Conservation (phyloP, 768 basidiomycete genomes). For the Naganishia onofrii region DNA sequence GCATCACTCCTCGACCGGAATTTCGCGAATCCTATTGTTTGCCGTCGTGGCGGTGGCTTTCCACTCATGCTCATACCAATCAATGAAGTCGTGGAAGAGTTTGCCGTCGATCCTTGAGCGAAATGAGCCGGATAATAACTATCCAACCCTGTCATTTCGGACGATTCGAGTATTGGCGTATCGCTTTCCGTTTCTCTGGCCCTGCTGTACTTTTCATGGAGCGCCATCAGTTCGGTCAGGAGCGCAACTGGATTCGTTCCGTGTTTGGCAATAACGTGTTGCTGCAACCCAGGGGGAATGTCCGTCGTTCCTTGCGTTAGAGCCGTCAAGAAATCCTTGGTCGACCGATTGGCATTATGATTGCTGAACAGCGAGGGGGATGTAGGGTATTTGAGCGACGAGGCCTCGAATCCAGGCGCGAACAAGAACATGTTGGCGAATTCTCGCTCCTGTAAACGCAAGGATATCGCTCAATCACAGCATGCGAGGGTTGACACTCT, state of each 20-base stretch:
- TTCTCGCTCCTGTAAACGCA: constrained; percentile 76
- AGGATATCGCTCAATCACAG: neutral
- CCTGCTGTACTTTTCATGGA: constrained; percentile 17
- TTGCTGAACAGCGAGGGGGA: constrained; percentile 53
- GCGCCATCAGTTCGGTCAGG: constrained; percentile 13
- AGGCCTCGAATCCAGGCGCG: constrained; percentile 90
- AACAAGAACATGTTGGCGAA: constrained; percentile 99
- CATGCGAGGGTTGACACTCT: neutral
- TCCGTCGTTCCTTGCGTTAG: constrained; percentile 18
- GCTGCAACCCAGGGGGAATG: constrained; percentile 29
- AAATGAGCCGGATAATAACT: constrained; percentile 20
- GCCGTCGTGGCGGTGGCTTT: constrained; percentile 61
- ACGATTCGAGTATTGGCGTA: constrained; percentile 1
- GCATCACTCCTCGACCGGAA: constrained; percentile 86
- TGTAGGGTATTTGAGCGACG: constrained; percentile 94
- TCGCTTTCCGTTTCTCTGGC: constrained; percentile 1
- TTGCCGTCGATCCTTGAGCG: constrained; percentile 22
- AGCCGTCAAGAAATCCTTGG: constrained; percentile 9
- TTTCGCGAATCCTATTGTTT: constrained; percentile 97
- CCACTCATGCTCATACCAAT: constrained; percentile 24
- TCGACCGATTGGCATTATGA: constrained; percentile 15
- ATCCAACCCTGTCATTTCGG: constrained; percentile 13
- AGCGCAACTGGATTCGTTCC: constrained; percentile 16
- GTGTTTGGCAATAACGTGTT: constrained; percentile 26
- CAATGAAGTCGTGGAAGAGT: constrained; percentile 26